phyloP scores from a whole-genome alignment of 73 alveolate genomes.

The Tetrahymena borealis region DNA sequence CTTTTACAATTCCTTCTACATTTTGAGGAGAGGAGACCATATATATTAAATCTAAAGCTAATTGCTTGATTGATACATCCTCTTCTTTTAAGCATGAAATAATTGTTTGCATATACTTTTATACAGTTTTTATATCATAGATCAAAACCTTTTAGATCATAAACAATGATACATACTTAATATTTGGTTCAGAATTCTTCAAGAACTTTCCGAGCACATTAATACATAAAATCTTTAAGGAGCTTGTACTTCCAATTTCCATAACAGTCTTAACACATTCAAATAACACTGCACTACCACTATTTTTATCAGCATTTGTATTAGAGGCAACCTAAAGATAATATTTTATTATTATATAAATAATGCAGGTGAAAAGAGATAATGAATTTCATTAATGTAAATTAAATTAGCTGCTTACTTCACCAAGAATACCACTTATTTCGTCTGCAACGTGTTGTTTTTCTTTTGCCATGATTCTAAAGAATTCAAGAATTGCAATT shows the following conservation, averaged over 20 bases:
- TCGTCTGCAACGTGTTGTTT: slow-evolving; percentile 92
- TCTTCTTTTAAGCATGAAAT: slow-evolving; percentile 32
- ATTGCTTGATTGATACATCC: slow-evolving; percentile 31
- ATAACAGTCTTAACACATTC: slow-evolving; percentile 98
- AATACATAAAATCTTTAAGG: slow-evolving; percentile 78
- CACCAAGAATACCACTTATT: slow-evolving; percentile 91
- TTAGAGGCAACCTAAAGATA: slow-evolving; percentile 88
- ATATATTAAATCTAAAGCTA: slow-evolving; percentile 32
- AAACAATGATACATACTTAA: slow-evolving; percentile 19
- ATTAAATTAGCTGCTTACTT: background rate
- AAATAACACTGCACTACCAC: slow-evolving; percentile 92
- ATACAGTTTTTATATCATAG: slow-evolving; percentile 22
- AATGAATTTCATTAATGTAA: background rate
- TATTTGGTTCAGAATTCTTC: slow-evolving; percentile 26
- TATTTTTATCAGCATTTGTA: slow-evolving; percentile 81
- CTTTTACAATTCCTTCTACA: slow-evolving; percentile 28
- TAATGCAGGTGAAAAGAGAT: background rate
- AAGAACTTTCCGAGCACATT: slow-evolving; percentile 41
- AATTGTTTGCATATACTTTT: slow-evolving; percentile 31
- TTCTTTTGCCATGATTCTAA: slow-evolving; percentile 81
- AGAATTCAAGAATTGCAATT: slow-evolving; percentile 82
- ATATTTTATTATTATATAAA: background rate
- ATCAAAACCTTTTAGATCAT: slow-evolving; percentile 31
- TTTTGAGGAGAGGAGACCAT: slow-evolving; percentile 17
- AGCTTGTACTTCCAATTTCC: slow-evolving; percentile 85